These are phyloP conservation scores for Furcasterigmium furcatum DNA, from an alignment of 2,329 filamentous ascomycete species.

Conservation along the genomic window DNA sequence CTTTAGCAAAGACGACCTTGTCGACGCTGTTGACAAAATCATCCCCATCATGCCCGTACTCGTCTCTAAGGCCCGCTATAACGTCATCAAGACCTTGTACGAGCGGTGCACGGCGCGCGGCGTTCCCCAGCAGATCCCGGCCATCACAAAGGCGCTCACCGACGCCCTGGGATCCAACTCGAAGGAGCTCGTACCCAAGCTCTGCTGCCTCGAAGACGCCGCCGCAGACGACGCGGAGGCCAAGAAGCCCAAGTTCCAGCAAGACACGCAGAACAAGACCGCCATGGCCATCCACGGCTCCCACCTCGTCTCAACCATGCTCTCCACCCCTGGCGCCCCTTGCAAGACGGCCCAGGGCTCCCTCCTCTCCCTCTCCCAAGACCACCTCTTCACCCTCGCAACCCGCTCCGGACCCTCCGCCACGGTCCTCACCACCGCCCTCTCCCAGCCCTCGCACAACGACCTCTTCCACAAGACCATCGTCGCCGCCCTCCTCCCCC, in stretches of 20 bases:
- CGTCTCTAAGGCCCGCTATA: constrained; percentile 71
- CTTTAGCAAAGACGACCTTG: constrained; percentile 81
- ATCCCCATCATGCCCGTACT: constrained; percentile 70
- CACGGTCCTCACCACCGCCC: constrained; percentile 46
- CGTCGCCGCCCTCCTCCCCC: constrained; percentile 42
- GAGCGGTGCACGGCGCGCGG: constrained; percentile 75
- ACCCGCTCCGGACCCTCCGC: constrained; percentile 47
- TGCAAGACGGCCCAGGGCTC: constrained; percentile 70
- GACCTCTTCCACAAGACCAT: constrained; percentile 55
- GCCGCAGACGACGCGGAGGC: constrained; percentile 19
- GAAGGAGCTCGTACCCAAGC: constrained; percentile 43
- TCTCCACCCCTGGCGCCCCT: constrained; percentile 67
- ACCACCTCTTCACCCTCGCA: constrained; percentile 61
- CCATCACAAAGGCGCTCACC: constrained; percentile 43
- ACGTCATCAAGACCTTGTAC: constrained; percentile 77
- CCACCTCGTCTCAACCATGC: constrained; percentile 75
- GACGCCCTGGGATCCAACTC: constrained; percentile 44
- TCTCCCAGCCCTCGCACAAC: constrained; percentile 41
- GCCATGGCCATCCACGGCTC: constrained; percentile 67
- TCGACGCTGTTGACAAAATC: constrained; percentile 68
- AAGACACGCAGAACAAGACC: constrained; percentile 52
- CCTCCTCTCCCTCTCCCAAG: constrained; percentile 56
- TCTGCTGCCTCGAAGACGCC: constrained; percentile 42
- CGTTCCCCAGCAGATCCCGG: constrained; percentile 47
- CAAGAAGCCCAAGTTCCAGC: constrained; percentile 30